A percentile compares a stretch with the other conserved stretches of the same genome.
phyloP scores from a whole-genome alignment of 768 basidiomycete genomes.

The Pleurotus eryngii region DNA sequence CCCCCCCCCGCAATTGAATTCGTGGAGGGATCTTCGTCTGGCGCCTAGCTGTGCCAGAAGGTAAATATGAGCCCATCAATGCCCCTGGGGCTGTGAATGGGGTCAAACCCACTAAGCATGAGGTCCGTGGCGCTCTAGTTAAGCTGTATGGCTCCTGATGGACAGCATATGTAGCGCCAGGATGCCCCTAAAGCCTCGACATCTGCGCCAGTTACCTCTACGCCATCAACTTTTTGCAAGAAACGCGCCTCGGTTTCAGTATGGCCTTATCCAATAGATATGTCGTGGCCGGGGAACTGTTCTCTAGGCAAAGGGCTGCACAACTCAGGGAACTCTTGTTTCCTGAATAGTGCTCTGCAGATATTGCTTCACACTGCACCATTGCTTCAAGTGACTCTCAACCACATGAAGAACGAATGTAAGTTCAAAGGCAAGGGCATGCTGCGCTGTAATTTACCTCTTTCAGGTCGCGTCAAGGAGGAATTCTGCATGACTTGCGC shows the following conservation, averaged over 20 bases:
- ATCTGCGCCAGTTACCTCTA: conserved; percentile 7
- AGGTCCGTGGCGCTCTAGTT: conserved; percentile 33
- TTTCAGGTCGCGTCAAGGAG: conserved; percentile 38
- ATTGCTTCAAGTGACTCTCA: conserved; percentile 58
- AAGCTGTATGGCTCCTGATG: background rate
- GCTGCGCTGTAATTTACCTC: conserved; percentile 4
- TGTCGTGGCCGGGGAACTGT: conserved; percentile 54
- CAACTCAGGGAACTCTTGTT: conserved; percentile 94
- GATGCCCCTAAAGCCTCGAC: conserved; percentile 7
- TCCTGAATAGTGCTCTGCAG: conserved; percentile 92
- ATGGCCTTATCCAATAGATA: conserved; percentile 45
- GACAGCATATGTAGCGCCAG: background rate
- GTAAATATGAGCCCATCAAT: conserved; percentile 83
- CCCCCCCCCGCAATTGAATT: conserved; percentile 82
- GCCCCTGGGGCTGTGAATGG: conserved; percentile 44
- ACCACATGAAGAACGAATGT: conserved; percentile 58
- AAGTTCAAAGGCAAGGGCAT: conserved; percentile 26
- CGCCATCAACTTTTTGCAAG: conserved; percentile 16
- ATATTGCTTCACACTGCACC: conserved; percentile 92
- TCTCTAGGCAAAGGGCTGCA: conserved; percentile 61
- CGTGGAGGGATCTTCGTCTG: conserved; percentile 80
- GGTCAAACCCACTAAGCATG: conserved; percentile 30
- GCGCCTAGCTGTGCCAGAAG: conserved; percentile 67
- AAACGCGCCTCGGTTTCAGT: conserved; percentile 41
- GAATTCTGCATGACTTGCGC: conserved; percentile 81